These are phyloP conservation scores for Actinomucor elegans DNA, from an alignment of 371 early-diverging fungal species.

Conservation along the genomic window DNA sequence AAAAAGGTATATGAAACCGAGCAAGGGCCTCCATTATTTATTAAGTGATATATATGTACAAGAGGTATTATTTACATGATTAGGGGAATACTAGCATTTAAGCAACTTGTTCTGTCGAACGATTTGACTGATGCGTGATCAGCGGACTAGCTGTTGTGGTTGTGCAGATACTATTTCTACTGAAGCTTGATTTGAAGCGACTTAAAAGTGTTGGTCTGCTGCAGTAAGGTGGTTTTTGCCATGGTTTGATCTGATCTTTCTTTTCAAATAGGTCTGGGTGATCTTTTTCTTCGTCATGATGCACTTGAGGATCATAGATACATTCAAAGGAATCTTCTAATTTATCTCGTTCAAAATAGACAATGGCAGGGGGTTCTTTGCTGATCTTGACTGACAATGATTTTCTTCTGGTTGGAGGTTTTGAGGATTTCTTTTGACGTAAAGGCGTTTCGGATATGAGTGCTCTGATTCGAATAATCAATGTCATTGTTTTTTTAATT, in stretches of 20 bases:
- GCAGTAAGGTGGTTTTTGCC: conserved; percentile 33
- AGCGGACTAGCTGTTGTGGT: neutral
- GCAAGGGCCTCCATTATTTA: too few relatives aligned
- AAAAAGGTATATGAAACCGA: too few relatives aligned
- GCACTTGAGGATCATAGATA: conserved; percentile 45
- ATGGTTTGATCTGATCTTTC: conserved; percentile 26
- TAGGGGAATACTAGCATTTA: too few relatives aligned
- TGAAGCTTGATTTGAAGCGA: conserved; percentile 12
- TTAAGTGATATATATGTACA: too few relatives aligned
- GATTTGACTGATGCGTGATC: neutral
- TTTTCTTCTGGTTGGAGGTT: conserved; percentile 18
- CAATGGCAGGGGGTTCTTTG: conserved; percentile 43
- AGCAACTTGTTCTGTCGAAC: conserved; percentile 1
- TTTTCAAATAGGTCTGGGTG: conserved; percentile 36
- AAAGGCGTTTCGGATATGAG: conserved; percentile 4
- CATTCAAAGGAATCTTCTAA: conserved; percentile 41
- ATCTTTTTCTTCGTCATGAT: conserved; percentile 45
- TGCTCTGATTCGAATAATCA: conserved; percentile 19
- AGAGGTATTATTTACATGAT: too few relatives aligned
- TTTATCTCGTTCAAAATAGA: conserved; percentile 36
- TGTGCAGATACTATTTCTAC: neutral
- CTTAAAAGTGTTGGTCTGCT: neutral
- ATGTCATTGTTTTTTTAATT: conserved; percentile 15
- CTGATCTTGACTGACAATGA: conserved; percentile 41
- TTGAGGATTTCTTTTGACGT: conserved; percentile 3